These are phyloP conservation scores for Cucumis variabilis DNA, from an alignment of 331 rosid genomes.

Conservation along the genomic window DNA sequence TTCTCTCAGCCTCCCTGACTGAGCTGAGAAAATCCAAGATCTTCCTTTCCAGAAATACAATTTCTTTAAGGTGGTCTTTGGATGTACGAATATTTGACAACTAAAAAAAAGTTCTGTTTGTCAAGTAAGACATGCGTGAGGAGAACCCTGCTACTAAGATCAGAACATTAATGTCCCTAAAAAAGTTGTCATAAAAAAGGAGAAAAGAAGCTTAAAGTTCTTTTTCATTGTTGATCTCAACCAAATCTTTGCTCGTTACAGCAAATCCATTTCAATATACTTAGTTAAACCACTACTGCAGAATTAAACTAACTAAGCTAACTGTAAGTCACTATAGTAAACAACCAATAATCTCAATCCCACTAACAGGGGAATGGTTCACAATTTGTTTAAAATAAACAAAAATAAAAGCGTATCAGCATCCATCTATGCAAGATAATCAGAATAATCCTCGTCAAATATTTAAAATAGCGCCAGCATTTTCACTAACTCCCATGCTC, in stretches of 20 bases:
- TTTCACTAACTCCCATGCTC: not conserved
- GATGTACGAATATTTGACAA: not conserved
- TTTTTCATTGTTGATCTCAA: not conserved
- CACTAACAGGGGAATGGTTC: not conserved
- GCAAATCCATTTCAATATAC: not conserved
- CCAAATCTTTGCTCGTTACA: not conserved
- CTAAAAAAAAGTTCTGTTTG: not conserved
- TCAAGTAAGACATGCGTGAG: not conserved
- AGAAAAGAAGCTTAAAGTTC: not conserved
- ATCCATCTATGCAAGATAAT: not conserved
- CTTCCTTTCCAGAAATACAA: not conserved
- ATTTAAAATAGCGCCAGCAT: not conserved
- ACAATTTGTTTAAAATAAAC: not conserved
- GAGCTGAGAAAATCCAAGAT: not conserved
- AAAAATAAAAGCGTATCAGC: not conserved
- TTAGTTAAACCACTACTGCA: not conserved
- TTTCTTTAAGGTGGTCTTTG: not conserved
- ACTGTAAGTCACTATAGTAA: not conserved
- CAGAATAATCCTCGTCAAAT: not conserved
- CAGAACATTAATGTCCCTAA: not conserved
- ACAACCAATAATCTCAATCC: not conserved
- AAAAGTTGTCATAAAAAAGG: not conserved
- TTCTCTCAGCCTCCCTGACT: not conserved
- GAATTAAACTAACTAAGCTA: slow-evolving; percentile 1
- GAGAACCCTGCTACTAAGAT: not conserved